A percentile compares a stretch with the other conserved stretches of the same genome.
Conservation (phyloP, 2,329 filamentous ascomycete species). For the Verticillium tricorpus region DNA sequence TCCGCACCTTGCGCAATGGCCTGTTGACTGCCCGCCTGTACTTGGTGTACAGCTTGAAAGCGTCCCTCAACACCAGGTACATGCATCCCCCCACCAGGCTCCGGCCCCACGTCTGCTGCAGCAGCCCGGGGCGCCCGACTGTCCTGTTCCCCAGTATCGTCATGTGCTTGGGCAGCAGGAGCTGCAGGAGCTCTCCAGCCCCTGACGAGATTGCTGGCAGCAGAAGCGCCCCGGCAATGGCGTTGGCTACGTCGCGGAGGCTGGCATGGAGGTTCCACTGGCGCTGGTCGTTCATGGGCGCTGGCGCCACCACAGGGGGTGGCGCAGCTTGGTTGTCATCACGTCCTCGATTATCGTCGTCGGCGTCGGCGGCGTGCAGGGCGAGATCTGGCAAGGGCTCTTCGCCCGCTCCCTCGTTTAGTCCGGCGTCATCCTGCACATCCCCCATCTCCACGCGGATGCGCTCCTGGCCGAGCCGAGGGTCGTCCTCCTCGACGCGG, state of each 20-base stretch:
- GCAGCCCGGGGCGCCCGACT: slow-evolving; percentile 53
- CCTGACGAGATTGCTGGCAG: slow-evolving; percentile 78
- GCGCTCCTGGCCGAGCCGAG: slow-evolving; percentile 1
- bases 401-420: slow-evolving; percentile 9
- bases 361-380: not conserved
- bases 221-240: slow-evolving; percentile 55
- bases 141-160: slow-evolving; percentile 33
- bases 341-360: not conserved
- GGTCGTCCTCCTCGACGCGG: slow-evolving; percentile 28
- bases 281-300: slow-evolving; percentile 13
- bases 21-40: slow-evolving; percentile 56
- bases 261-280: slow-evolving; percentile 26
- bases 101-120: slow-evolving; percentile 84
- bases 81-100: slow-evolving; percentile 85
- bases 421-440: slow-evolving; percentile 6
- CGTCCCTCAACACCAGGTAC: slow-evolving; percentile 78
- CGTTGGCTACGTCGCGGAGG: slow-evolving; percentile 40
- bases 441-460: not conserved
- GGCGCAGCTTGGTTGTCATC: slow-evolving; percentile 21
- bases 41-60: slow-evolving; percentile 57
- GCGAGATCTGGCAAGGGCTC: not conserved
- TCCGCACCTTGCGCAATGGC: slow-evolving; percentile 49
- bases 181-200: slow-evolving; percentile 70
- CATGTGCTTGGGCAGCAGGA: slow-evolving; percentile 65
- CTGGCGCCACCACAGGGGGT: slow-evolving; percentile 8